Conservation (phyloP, 2,329 filamentous ascomycete genomes). For the Ilyonectria robusta region DNA sequence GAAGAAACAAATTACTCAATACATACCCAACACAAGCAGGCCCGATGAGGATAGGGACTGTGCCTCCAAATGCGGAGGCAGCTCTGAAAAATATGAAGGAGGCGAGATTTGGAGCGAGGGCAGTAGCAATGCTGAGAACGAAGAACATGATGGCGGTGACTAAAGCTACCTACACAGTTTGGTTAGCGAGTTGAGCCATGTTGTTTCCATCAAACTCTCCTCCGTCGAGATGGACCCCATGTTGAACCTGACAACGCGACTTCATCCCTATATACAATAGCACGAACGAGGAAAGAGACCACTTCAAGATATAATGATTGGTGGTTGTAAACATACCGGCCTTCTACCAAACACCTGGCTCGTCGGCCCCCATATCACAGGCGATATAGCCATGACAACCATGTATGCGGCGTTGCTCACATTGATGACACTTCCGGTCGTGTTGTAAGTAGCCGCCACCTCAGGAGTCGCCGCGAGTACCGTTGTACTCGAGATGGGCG, state of each 20-base stretch:
- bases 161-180: conserved; percentile 56
- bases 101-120: conserved; percentile 78
- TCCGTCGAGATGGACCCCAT: background rate
- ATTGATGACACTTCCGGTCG: conserved; percentile 79
- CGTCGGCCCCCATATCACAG: conserved; percentile 80
- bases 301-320: background rate
- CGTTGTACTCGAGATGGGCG: conserved; percentile 81
- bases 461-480: conserved; percentile 82
- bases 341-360: conserved; percentile 75
- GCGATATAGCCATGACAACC: conserved; percentile 79
- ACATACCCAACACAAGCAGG: conserved; percentile 75
- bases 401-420: conserved; percentile 83
- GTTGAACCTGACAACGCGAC: too few species aligned
- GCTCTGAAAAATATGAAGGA: conserved; percentile 82
- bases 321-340: conserved; percentile 59
- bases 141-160: conserved; percentile 75
- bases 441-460: conserved; percentile 75
- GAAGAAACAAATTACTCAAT: background rate
- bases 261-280: background rate
- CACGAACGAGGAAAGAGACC: too few species aligned
- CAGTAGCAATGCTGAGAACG: conserved; percentile 79
- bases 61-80: conserved; percentile 82
- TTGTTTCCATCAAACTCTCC: background rate
- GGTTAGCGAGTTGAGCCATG: conserved; percentile 1
- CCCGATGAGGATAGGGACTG: conserved; percentile 80